Base-by-base conservation (phyloP, 306 rosid genomes). In the Acacia confusa region DNA sequence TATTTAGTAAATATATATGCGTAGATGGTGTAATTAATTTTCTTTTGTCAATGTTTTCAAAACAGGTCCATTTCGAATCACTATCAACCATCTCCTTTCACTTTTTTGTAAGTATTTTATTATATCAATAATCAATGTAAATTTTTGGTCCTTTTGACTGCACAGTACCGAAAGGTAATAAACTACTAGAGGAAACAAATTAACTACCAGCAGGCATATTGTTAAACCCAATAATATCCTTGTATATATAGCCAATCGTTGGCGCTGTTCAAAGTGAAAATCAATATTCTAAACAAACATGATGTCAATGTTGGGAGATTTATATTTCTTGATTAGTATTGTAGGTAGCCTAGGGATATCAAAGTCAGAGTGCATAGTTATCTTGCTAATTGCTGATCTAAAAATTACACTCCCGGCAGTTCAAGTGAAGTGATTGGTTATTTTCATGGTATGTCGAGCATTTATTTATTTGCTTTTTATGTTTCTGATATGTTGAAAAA, bases 11-110 rank as follows among this genome's bases (percentile, higher is more conserved):
- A 27, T 12, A 63, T 28, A 27, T 6, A 3, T 14, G 3, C 7
- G 7, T 10, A 16, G 34, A 13, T 4, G 2, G 6, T 22, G 6
- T 69, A 13, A 1, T 22, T 6, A 22, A 16, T 24, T 44, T 45
- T 69, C 19, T 34, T 32, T 5, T 17, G 7, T 44, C 19, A 25
- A 20, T 12, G 24, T 45, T 71, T 45, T 71, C 40, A 25, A 71
- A 25, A 71, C 75, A 71, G 25, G 52, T 44, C 58, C 38, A 20
- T 71, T 19, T 14, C 78, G 34, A 74, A 36, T 53, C 48, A 55
- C 36, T 52, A 73, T 41, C 36, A 72, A 44, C 28, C 64, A 30
- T 28, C 17, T 72, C 45, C 74, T 70, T 72, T 72, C 60, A 45
- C 76, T 17, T 15, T 45, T 44, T 71, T 71, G 40, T 41, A 30